Conservation (phyloP, 139 green algal genomes). For the Chlamydomonas eustigma region DNA sequence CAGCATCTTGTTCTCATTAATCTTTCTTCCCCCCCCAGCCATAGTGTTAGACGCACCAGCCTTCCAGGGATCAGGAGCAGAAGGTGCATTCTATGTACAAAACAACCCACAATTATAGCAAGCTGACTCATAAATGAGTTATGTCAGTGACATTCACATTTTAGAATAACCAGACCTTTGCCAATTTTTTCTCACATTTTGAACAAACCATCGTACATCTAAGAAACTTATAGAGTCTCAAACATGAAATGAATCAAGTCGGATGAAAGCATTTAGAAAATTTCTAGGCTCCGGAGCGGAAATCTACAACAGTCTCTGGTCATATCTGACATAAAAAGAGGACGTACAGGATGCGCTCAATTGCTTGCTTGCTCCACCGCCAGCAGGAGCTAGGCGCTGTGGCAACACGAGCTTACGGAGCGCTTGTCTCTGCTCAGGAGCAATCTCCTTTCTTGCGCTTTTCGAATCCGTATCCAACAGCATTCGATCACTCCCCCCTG, state of each 20-base stretch:
- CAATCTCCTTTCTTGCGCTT: constrained; percentile 70
- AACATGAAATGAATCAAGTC: too few relatives aligned
- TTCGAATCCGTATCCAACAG: constrained; percentile 60
- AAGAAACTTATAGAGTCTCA: too few relatives aligned
- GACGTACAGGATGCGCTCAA: background rate
- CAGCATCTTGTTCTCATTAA: constrained; percentile 17
- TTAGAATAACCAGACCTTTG: constrained; percentile 2
- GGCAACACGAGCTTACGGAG: background rate
- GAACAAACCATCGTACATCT: constrained; percentile 16
- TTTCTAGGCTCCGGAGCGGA: too few relatives aligned
- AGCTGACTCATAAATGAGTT: too few relatives aligned
- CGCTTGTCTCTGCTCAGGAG: background rate
- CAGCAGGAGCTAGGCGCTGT: background rate
- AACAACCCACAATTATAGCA: too few relatives aligned
- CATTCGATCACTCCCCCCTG: constrained; percentile 54
- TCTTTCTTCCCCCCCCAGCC: background rate
- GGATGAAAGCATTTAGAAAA: too few relatives aligned
- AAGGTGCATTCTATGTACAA: constrained; percentile 1
- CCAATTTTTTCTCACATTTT: constrained; percentile 14
- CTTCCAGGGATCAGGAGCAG: constrained; percentile 8
- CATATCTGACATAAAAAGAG: too few relatives aligned
- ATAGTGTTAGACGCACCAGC: background rate
- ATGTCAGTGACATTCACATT: too few relatives aligned
- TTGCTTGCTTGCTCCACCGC: background rate
- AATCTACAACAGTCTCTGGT: too few relatives aligned